Evolutionary conservation across 148 eudicot genomes (phyloP).

Genomic region (Persicaria tinctoria): DNA sequence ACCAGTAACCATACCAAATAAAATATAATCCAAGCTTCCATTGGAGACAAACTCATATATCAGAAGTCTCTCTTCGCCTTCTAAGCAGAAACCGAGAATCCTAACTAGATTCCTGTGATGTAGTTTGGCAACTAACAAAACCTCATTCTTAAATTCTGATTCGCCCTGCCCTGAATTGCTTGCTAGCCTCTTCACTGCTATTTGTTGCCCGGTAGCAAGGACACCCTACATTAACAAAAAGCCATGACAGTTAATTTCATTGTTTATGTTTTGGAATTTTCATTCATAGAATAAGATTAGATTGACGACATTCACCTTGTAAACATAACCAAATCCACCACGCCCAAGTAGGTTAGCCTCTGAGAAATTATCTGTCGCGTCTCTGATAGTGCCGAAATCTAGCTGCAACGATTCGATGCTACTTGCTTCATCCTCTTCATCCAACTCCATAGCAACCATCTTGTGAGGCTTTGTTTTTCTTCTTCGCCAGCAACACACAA

Average conservation of each 20-base stretch:
- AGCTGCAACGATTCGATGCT: background rate
- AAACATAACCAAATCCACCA: conserved; percentile 61
- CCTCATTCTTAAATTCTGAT: background rate
- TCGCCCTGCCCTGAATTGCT: background rate
- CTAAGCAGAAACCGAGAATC: conserved; percentile 1
- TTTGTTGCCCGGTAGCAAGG: background rate
- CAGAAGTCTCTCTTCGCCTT: conserved; percentile 2
- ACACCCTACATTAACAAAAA: background rate
- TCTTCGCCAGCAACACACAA: background rate
- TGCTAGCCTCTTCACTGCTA: background rate
- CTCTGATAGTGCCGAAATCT: conserved; percentile 16
- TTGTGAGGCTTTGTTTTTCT: background rate
- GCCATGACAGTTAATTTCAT: background rate
- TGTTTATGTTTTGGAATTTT: background rate
- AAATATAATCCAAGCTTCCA: background rate
- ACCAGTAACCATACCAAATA: background rate
- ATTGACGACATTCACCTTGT: conserved; percentile 13
- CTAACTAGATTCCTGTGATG: background rate
- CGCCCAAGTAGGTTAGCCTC: conserved; percentile 36
- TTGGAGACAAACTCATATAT: background rate
- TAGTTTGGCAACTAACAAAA: background rate
- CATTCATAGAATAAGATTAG: background rate
- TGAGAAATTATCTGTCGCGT: conserved; percentile 40
- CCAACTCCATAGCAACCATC: background rate
- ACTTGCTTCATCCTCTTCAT: background rate